Conservation (phyloP, 2,329 filamentous ascomycete genomes). For the Colletotrichum plurivorum region DNA sequence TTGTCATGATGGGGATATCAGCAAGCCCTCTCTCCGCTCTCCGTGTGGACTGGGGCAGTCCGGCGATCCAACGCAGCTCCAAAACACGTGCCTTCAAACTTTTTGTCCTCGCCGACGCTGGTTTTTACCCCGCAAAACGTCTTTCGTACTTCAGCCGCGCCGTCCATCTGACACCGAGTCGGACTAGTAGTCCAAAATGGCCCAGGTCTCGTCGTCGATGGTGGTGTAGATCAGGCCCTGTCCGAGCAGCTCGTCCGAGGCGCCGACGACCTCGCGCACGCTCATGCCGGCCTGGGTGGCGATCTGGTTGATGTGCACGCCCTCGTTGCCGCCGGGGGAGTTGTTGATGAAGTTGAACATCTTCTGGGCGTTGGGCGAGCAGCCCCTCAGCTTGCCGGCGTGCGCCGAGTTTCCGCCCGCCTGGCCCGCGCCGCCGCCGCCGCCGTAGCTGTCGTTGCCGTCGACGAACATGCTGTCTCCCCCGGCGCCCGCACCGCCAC, state of each 20-base stretch:
- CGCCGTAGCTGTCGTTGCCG: conserved; percentile 57
- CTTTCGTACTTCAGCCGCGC: not conserved
- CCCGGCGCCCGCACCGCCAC: conserved; percentile 49
- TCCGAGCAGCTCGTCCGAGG: conserved; percentile 84
- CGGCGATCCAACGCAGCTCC: too few species aligned
- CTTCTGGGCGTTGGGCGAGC: conserved; percentile 73
- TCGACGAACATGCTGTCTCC: conserved; percentile 70
- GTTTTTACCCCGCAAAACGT: not conserved
- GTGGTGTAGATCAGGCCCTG: conserved; percentile 89
- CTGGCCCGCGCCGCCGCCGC: conserved; percentile 50
- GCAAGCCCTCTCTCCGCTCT: not conserved
- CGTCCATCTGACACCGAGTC: not conserved
- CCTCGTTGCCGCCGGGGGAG: conserved; percentile 82
- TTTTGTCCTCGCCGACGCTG: not conserved
- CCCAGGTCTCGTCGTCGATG: conserved; percentile 93
- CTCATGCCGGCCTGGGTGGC: conserved; percentile 76
- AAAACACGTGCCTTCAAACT: not conserved
- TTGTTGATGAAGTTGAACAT: conserved; percentile 80
- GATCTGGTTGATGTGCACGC: conserved; percentile 85
- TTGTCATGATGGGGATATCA: conserved; percentile 5
- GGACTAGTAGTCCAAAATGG: conserved; percentile 78
- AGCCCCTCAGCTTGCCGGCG: conserved; percentile 58
- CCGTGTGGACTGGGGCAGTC: not conserved
- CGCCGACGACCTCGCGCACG: conserved; percentile 78
- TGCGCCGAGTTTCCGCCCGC: conserved; percentile 49